These are phyloP conservation scores for Aspergillus carbonarius DNA, from an alignment of 2,329 filamentous ascomycete genomes.

Conservation along the genomic window DNA sequence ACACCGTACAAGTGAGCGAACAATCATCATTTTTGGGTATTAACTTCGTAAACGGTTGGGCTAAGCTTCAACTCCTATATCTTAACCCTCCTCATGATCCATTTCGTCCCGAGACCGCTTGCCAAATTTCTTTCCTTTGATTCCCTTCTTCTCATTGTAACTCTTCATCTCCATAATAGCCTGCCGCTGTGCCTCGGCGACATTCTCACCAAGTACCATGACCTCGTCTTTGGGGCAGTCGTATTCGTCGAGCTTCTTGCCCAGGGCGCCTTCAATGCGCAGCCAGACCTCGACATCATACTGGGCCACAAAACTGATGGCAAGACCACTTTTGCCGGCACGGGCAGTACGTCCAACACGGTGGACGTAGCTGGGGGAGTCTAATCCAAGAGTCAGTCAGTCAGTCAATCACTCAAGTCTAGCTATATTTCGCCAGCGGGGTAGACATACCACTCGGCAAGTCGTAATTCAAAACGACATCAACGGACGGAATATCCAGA, in stretches of 20 bases:
- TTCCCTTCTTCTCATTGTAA: slow-evolving; percentile 66
- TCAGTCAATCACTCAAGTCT: neutral
- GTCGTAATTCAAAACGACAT: slow-evolving; percentile 83
- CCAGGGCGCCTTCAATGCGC: slow-evolving; percentile 78
- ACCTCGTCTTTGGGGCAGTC: slow-evolving; percentile 76
- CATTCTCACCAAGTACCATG: slow-evolving; percentile 73
- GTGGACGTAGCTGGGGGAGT: slow-evolving; percentile 81
- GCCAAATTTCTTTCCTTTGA: slow-evolving; percentile 50
- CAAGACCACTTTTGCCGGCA: slow-evolving; percentile 79
- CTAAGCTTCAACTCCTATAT: neutral
- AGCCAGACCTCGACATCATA: slow-evolving; percentile 81
- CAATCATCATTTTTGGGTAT: slow-evolving; percentile 3
- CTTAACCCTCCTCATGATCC: slow-evolving; percentile 71
- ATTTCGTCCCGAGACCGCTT: slow-evolving; percentile 62
- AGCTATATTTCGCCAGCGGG: neutral
- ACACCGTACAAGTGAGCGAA: neutral
- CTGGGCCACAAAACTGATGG: slow-evolving; percentile 79
- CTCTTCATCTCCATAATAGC: slow-evolving; percentile 81
- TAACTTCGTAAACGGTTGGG: neutral
- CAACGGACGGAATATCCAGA: slow-evolving; percentile 89
- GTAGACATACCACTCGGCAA: slow-evolving; percentile 66
- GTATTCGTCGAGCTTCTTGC: slow-evolving; percentile 71
- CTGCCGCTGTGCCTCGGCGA: slow-evolving; percentile 79
- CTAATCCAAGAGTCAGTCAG: neutral
- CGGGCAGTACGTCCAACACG: slow-evolving; percentile 84